Evolutionary conservation across 2,329 filamentous ascomycete species (phyloP).

Genomic region (Microcera coccophila): DNA sequence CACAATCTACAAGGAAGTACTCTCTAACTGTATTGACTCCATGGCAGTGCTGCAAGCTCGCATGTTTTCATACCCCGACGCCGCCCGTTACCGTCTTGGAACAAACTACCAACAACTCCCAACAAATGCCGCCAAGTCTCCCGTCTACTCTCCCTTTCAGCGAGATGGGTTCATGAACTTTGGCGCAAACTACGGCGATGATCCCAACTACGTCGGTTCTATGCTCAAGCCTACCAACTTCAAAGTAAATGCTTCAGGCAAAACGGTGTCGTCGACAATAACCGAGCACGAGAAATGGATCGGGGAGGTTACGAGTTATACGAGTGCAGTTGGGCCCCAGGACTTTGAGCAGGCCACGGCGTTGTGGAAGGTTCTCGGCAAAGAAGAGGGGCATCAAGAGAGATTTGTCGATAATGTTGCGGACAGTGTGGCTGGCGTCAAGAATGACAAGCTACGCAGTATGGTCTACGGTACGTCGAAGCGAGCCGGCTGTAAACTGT

Average conservation of each 20-base stretch:
- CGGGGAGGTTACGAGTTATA: conserved; percentile 17
- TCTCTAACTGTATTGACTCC: neutral
- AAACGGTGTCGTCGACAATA: conserved; percentile 1
- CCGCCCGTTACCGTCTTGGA: conserved; percentile 60
- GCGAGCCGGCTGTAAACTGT: neutral
- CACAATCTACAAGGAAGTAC: neutral
- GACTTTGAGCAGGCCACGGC: conserved; percentile 22
- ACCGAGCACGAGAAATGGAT: conserved; percentile 20
- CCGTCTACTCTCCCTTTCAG: conserved; percentile 23
- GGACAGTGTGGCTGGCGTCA: neutral
- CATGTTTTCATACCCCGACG: conserved; percentile 59
- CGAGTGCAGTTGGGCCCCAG: conserved; percentile 10
- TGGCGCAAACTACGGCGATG: conserved; percentile 25
- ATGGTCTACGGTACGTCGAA: neutral
- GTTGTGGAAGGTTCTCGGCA: conserved; percentile 22
- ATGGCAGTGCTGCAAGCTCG: conserved; percentile 53
- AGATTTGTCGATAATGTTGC: neutral
- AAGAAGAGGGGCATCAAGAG: conserved; percentile 5
- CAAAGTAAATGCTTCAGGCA: neutral
- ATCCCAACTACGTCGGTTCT: conserved; percentile 25
- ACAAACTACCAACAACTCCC: conserved; percentile 50
- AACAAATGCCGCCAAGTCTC: conserved; percentile 19
- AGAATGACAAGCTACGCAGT: neutral
- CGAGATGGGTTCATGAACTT: conserved; percentile 21
- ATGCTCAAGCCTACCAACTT: conserved; percentile 22